These are phyloP conservation scores for Pseudozyma tsukubaensis DNA, from an alignment of 1,284 basidiomycete species.

Conservation along the genomic window DNA sequence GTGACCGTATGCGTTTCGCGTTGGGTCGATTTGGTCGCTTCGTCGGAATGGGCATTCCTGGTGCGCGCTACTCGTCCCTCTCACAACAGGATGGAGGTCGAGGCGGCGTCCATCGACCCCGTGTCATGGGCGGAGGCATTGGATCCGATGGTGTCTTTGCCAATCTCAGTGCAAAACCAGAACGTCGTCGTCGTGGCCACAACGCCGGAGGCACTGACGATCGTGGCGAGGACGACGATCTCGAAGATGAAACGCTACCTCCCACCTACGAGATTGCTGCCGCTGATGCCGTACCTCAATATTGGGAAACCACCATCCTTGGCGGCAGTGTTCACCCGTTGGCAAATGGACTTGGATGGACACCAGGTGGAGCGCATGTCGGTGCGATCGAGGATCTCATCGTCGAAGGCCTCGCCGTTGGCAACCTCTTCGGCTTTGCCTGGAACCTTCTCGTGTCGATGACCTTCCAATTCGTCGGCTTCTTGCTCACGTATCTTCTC, in stretches of 20 bases:
- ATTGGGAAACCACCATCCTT: constrained; percentile 96
- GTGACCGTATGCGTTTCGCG: constrained; percentile 50
- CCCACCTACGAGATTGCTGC: constrained; percentile 89
- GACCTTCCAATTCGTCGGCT: constrained; percentile 90
- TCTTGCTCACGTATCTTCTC: constrained; percentile 67
- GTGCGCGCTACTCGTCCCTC: constrained; percentile 59
- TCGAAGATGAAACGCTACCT: constrained; percentile 72
- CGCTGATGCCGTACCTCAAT: constrained; percentile 89
- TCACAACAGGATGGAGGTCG: constrained; percentile 31
- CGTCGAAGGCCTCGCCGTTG: constrained; percentile 73
- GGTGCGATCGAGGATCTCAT: constrained; percentile 72
- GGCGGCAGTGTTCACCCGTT: constrained; percentile 70
- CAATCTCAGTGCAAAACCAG: constrained; percentile 92
- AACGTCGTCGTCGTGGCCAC: constrained; percentile 65
- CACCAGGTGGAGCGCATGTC: constrained; percentile 63
- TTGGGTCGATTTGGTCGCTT: constrained; percentile 64
- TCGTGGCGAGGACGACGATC: constrained; percentile 75
- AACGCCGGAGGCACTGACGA: constrained; percentile 62
- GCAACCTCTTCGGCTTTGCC: constrained; percentile 78
- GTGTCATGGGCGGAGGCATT: constrained; percentile 76
- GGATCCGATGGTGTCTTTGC: constrained; percentile 96
- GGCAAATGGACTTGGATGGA: constrained; percentile 69
- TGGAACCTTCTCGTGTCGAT: constrained; percentile 87
- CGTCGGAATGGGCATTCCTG: constrained; percentile 66
- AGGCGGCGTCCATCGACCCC: constrained; percentile 28